These are phyloP conservation scores for Phytophthora capsici DNA, from an alignment of 352 stramenopile genomes.

Conservation along the genomic window DNA sequence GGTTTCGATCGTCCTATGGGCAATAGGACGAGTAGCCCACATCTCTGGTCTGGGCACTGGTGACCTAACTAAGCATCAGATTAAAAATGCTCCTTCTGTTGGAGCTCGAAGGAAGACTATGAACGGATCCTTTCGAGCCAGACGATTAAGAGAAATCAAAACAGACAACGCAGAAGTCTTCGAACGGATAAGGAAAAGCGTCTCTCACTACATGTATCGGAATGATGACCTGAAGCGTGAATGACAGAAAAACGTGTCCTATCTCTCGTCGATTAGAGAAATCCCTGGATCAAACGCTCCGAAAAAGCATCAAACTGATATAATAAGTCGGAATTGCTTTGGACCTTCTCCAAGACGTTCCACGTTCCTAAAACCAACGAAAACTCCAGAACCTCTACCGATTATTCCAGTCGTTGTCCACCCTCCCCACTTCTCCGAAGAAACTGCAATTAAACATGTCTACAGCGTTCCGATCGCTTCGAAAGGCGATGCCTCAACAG, in stretches of 20 bases:
- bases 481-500: constrained; percentile 72
- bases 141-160: constrained; percentile 70
- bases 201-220: constrained; percentile 67
- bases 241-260: constrained; percentile 76
- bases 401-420: constrained; percentile 44
- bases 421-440: constrained; percentile 57
- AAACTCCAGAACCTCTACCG: constrained; percentile 26
- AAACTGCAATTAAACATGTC: constrained; percentile 63
- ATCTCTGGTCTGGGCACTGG: constrained; percentile 28
- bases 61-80: constrained; percentile 6
- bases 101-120: constrained; percentile 42
- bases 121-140: constrained; percentile 56
- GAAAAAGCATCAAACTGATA: constrained; percentile 7
- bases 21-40: too few species aligned
- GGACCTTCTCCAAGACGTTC: constrained; percentile 21
- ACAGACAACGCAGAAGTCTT: constrained; percentile 60
- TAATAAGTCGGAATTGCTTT: constrained; percentile 21
- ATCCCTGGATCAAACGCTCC: constrained; percentile 41
- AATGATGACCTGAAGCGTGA: constrained; percentile 63
- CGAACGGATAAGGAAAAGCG: constrained; percentile 66
- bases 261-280: constrained; percentile 74
- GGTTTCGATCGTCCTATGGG: too few species aligned
- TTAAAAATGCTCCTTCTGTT: constrained; percentile 23
- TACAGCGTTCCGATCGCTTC: constrained; percentile 67
- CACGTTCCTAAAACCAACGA: constrained; percentile 19